Base-by-base conservation (phyloP, 768 basidiomycete species). In the Pleurotus pulmonarius region DNA sequence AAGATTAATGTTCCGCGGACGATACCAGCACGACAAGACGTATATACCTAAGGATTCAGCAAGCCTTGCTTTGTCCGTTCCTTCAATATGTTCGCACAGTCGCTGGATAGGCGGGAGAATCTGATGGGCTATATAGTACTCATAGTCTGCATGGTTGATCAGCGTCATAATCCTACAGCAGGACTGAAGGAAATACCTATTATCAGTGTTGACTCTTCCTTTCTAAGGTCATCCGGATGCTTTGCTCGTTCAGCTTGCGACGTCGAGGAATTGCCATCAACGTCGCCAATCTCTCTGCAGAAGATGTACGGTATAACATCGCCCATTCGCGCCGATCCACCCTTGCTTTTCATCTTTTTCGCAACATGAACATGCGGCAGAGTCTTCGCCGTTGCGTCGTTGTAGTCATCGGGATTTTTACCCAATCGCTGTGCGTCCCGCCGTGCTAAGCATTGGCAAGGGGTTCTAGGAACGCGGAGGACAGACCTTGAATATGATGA, bases 301-400 rank as follows among this genome's bases (percentile, higher is more conserved):
- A 99, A 98, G 39, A 98, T 80, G 69, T 99, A 99, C 0, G 95
- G 87, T 57, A 99, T 92, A 56, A 99, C 96, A 67, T 98, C 95
- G 46, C 97, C 95, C 1, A 79, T 80, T 29, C 87, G 86, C 0
- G 93, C 91, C 9, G 83, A 84, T 5, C 82, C 85, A 29, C 94
- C 93, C 60, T 83, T 89, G 4, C 83, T 78, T 72, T 94, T 95
- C 87, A 96, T 83, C 39, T 91, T 81, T 48, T 97, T 73, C 0
- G 95, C 96, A 15, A 99, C 97, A 65, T 97, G 94, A 1, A 98
- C 96, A 64, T 99, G 97, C 1, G 97, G 97, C 63, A 95, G 95
- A 39, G 78, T 86, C 71, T 98, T 98, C 5, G 85, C 90, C 2
- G 51, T 41, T 5, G 51, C 51, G 67, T 98, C 96, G 0, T 96